Base-by-base conservation (phyloP, 495 filamentous ascomycete genomes). In the Echria macrotheca region DNA sequence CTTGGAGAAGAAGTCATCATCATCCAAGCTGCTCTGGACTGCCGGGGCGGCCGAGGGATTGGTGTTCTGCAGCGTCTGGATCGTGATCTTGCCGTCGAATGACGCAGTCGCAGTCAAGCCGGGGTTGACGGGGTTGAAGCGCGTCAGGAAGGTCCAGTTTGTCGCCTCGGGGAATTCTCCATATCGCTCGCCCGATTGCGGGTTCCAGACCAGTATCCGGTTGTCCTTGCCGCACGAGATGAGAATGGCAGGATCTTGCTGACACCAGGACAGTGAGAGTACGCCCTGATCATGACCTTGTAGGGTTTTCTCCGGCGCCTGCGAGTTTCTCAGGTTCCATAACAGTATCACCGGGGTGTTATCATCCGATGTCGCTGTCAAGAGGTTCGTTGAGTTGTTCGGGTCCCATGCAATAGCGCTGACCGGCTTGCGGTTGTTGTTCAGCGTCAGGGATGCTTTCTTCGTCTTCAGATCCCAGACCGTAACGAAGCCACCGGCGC, bases 381-480 rank as follows among this genome's bases (percentile, higher is more conserved):
- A 75, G 23, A 99, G 78, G 69, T 90, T 95, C 1, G 94, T 99
- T 22, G 88, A 83, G 73, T 87, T 89, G 56, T 87, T 87, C 1
- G 93, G 93, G 59, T 99, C 91, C 93, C 93, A 99, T 15, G 90
- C 89, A 48, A 99, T 89, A 44, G 93, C 83, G 64, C 91, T 96
- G 57, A 97, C 90, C 46, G 91, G 78, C 68, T 95, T 97, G 44
- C 93, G 79, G 54, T 89, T 89, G 66, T 96, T 96, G 71, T 95
- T 97, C 48, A 99, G 71, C 2, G 91, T 96, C 65, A 99, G 71
- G 44, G 88, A 95, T 56, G 95, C 90, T 69, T 91, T 95, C 78
- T 94, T 96, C 0, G 84, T 86, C 74, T 95, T 96, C 35, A 97
- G 80, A 73, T 99, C 93, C 93, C 93, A 99, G 2, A 99, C 91